Conservation (phyloP, 2,329 filamentous ascomycete species). For the Ophiostoma sp. region DNA sequence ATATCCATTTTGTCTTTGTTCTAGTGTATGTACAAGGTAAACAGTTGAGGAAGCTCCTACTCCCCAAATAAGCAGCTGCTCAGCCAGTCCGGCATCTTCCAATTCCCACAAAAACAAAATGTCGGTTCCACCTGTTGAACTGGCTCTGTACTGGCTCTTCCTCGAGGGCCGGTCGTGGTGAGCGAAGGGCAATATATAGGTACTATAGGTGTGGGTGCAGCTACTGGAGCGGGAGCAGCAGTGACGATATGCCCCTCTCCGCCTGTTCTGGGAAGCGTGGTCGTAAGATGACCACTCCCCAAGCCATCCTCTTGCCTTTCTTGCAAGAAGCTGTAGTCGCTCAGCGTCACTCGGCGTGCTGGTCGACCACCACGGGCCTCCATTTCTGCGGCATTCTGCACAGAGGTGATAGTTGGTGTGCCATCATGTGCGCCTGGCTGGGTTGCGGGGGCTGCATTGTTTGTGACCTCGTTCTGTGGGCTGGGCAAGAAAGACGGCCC, state of each 20-base stretch:
- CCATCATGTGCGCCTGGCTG: neutral
- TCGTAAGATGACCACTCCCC: neutral
- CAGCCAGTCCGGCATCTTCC: neutral
- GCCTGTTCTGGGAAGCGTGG: neutral
- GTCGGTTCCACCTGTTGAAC: neutral
- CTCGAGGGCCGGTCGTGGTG: neutral
- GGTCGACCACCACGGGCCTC: conserved; percentile 22
- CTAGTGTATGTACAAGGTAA: neutral
- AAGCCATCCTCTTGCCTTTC: neutral
- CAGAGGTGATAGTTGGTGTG: neutral
- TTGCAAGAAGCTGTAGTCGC: conserved; percentile 29
- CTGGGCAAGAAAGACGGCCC: neutral
- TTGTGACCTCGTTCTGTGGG: neutral
- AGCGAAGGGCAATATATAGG: neutral
- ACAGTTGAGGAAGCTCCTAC: neutral
- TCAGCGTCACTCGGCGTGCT: conserved; percentile 26
- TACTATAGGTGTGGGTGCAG: neutral
- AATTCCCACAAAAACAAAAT: neutral
- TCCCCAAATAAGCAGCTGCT: neutral
- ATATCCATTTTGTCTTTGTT: neutral
- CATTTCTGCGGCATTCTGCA: conserved; percentile 21
- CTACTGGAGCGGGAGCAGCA: neutral
- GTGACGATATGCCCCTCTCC: neutral
- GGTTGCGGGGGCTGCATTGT: neutral
- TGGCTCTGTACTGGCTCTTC: neutral